phyloP scores from a whole-genome alignment of 106 monocot species.

The Dioscorea zingiberensis region DNA sequence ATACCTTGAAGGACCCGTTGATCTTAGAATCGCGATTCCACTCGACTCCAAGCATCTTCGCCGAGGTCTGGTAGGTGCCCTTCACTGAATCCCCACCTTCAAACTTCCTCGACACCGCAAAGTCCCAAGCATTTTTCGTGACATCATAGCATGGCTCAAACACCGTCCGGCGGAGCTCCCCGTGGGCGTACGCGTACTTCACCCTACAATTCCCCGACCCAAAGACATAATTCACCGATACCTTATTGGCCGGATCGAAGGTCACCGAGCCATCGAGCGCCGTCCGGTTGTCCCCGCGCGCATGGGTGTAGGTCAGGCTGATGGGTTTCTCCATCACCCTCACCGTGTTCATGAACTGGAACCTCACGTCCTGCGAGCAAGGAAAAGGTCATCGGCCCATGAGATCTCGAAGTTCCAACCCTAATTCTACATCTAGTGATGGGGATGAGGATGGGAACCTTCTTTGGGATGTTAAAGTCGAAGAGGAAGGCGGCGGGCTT shows the following conservation, averaged over 20 bases:
- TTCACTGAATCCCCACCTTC: slow-evolving; percentile 49
- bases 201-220: slow-evolving; percentile 50
- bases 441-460: slow-evolving; percentile 22
- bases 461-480: slow-evolving; percentile 64
- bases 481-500: slow-evolving; percentile 78
- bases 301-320: slow-evolving; percentile 73
- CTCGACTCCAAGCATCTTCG: slow-evolving; percentile 64
- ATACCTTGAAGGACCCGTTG: slow-evolving; percentile 85
- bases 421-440: no score
- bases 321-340: slow-evolving; percentile 51
- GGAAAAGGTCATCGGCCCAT: background rate
- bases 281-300: slow-evolving; percentile 40
- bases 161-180: slow-evolving; percentile 40
- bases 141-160: slow-evolving; percentile 80
- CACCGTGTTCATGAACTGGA: slow-evolving; percentile 86
- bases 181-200: slow-evolving; percentile 78
- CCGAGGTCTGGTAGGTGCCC: slow-evolving; percentile 65
- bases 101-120: slow-evolving; percentile 61
- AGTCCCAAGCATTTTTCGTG: slow-evolving; percentile 68
- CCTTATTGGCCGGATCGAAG: slow-evolving; percentile 77
- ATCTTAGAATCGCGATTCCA: slow-evolving; percentile 79
- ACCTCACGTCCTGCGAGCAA: slow-evolving; percentile 61
- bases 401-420: no score
- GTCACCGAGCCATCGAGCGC: slow-evolving; percentile 49
- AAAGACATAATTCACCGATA: slow-evolving; percentile 46